Conservation (phyloP, 2,329 filamentous ascomycete genomes). For the Verticillium zaregamsianum region DNA sequence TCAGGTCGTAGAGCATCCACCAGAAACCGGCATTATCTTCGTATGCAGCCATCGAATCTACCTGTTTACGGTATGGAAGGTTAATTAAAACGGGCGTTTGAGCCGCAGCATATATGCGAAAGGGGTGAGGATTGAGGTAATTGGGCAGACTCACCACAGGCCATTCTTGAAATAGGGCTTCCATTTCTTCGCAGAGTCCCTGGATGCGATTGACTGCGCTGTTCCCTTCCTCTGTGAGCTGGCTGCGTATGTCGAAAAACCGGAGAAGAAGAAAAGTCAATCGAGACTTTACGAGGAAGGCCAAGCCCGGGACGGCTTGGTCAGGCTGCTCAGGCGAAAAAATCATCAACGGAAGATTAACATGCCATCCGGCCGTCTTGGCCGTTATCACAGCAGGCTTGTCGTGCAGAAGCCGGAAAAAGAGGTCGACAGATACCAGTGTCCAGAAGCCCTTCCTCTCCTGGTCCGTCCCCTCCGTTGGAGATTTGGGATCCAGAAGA, state of each 20-base stretch:
- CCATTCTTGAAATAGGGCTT: background rate
- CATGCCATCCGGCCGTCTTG: background rate
- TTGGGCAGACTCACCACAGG: background rate
- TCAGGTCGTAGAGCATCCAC: background rate
- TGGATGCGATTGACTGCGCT: background rate
- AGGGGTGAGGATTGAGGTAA: background rate
- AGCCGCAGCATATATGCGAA: background rate
- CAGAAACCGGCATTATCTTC: background rate
- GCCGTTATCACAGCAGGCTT: background rate
- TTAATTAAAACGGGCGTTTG: background rate
- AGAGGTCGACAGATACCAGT: background rate
- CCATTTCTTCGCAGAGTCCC: background rate
- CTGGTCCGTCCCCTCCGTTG: background rate
- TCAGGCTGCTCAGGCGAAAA: background rate
- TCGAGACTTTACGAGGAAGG: background rate
- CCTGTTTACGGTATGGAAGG: background rate
- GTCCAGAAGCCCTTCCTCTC: slow-evolving; percentile 12
- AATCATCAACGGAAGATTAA: background rate
- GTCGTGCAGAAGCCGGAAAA: background rate
- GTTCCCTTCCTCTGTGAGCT: background rate
- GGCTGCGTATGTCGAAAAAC: background rate
- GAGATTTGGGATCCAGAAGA: background rate
- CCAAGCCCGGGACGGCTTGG: background rate
- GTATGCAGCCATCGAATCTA: background rate
- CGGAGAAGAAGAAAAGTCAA: background rate